These are phyloP conservation scores for Ambrosia artemisiifolia DNA, from an alignment of 129 eudicot species.

Conservation along the genomic window DNA sequence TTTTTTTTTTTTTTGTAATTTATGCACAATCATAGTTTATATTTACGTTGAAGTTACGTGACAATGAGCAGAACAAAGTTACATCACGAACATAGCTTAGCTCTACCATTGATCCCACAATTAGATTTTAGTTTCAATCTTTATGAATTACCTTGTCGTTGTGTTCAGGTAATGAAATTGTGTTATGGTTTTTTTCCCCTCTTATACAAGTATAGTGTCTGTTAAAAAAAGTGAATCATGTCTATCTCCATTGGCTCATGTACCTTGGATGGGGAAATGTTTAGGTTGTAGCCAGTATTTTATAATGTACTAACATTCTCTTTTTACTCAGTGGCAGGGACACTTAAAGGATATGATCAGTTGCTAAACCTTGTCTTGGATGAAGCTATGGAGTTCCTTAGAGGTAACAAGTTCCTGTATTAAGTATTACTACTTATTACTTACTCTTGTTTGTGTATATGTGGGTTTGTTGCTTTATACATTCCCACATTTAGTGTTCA, in stretches of 20 bases:
- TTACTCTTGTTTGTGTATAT: slow-evolving; percentile 5
- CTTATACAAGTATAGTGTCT: neutral
- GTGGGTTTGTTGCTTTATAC: neutral
- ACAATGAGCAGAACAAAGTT: neutral
- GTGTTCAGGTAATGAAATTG: neutral
- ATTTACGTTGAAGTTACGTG: slow-evolving; percentile 7
- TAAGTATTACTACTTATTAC: neutral
- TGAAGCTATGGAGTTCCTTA: slow-evolving; percentile 83
- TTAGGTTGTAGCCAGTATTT: neutral
- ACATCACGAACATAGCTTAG: slow-evolving; percentile 5
- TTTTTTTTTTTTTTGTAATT: neutral
- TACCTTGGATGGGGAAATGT: slow-evolving; percentile 1
- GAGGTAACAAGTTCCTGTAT: slow-evolving; percentile 32
- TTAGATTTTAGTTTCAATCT: neutral
- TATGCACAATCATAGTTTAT: neutral
- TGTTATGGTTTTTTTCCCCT: neutral
- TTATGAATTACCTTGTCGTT: neutral
- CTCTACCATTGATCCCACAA: neutral
- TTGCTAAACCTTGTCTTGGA: slow-evolving; percentile 93
- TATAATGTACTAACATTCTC: neutral
- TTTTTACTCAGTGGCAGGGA: slow-evolving; percentile 63
- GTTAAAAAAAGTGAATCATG: neutral
- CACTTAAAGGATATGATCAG: slow-evolving; percentile 95
- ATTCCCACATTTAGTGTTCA: neutral
- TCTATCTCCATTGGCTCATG: neutral